Conservation (phyloP, 768 basidiomycete genomes). For the Termitomyces sp. region DNA sequence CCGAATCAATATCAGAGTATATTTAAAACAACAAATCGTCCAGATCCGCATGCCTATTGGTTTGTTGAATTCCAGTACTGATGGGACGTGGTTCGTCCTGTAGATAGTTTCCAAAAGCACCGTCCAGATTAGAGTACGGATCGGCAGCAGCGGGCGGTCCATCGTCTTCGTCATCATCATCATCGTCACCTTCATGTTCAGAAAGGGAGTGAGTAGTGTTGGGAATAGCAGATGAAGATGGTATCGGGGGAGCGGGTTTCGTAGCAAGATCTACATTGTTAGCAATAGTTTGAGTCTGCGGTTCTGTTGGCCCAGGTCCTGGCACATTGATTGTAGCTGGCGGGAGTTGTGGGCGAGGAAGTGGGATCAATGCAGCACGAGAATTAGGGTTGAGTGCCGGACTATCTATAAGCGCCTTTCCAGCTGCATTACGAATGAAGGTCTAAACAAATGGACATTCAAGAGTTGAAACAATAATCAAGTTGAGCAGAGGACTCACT, state of each 20-base stretch:
- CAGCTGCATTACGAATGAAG: conserved; percentile 88
- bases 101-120: conserved; percentile 71
- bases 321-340: conserved; percentile 45
- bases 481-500: conserved; percentile 37
- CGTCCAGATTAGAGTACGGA: conserved; percentile 82
- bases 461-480: not conserved
- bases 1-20: conserved; percentile 7
- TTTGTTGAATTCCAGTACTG: conserved; percentile 37
- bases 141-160: conserved; percentile 43
- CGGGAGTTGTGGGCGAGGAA: conserved; percentile 52
- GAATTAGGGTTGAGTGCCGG: conserved; percentile 87
- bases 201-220: conserved; percentile 9
- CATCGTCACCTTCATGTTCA: conserved; percentile 32
- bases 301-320: conserved; percentile 65
- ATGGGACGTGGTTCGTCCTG: conserved; percentile 74
- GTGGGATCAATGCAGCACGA: conserved; percentile 64
- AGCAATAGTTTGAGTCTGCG: conserved; percentile 23
- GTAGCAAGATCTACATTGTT: conserved; percentile 25
- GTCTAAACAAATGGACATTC: conserved; percentile 49
- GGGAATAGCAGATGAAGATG: conserved; percentile 18
- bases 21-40: conserved; percentile 68
- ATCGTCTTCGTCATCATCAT: conserved; percentile 36
- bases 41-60: conserved; percentile 42
- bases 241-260: conserved; percentile 34
- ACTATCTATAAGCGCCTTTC: conserved; percentile 81